phyloP scores from a whole-genome alignment of 2,329 filamentous ascomycete genomes.

The Ceratocystis harringtonii region DNA sequence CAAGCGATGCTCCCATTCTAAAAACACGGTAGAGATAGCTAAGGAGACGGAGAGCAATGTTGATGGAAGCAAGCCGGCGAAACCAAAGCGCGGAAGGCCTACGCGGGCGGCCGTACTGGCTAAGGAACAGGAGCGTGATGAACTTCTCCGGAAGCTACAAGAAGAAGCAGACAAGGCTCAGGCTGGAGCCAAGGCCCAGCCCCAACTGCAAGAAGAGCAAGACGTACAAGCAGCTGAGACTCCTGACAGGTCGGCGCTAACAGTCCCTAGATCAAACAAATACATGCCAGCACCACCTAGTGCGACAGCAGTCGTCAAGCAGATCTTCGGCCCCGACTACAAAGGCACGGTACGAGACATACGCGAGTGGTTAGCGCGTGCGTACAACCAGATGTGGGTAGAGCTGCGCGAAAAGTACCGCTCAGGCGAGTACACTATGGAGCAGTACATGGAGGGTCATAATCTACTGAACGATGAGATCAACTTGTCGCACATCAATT shows the following conservation, averaged over 20 bases:
- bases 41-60: not conserved
- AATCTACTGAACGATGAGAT: conserved; percentile 24
- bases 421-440: conserved; percentile 17
- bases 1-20: not conserved
- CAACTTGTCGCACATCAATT: conserved; percentile 24
- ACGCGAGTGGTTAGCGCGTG: conserved; percentile 9
- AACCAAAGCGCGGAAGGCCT: not conserved
- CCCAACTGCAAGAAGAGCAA: not conserved
- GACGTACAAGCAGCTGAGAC: not conserved
- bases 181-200: not conserved
- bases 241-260: not conserved
- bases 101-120: not conserved
- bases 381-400: conserved; percentile 4
- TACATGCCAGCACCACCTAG: not conserved
- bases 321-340: not conserved
- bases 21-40: not conserved
- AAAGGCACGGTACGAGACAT: not conserved
- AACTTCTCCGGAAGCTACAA: not conserved
- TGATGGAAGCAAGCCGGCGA: not conserved
- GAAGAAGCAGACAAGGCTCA: not conserved
- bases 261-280: not conserved
- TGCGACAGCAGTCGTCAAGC: conserved; percentile 1
- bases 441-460: conserved; percentile 23
- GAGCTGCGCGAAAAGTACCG: conserved; percentile 6
- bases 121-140: not conserved